These are phyloP conservation scores for Cucurbita argyrosperma DNA, from an alignment of 306 rosid species.

Conservation along the genomic window DNA sequence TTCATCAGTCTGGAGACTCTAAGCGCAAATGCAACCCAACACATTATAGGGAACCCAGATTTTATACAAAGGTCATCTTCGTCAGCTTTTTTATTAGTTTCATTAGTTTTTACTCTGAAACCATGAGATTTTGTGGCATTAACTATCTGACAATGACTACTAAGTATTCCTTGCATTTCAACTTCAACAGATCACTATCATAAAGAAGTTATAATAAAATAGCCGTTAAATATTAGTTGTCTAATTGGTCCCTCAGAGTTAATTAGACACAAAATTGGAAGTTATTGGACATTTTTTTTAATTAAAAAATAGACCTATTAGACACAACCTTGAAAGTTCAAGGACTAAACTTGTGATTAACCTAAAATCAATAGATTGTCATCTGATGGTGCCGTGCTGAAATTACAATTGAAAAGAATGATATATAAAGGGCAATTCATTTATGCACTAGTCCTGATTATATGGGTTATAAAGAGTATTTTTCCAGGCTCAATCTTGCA, in stretches of 20 bases:
- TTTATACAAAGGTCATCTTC: slow-evolving; percentile 61
- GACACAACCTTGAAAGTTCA: too few species aligned
- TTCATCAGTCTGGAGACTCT: slow-evolving; percentile 95
- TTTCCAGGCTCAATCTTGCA: not conserved
- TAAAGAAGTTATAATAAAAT: not conserved
- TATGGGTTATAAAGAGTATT: not conserved
- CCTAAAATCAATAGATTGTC: not conserved
- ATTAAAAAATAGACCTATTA: too few species aligned
- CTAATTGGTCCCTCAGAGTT: too few species aligned
- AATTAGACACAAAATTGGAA: too few species aligned
- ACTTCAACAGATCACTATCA: not conserved
- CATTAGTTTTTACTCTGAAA: not conserved
- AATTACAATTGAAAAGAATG: not conserved
- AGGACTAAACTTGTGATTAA: too few species aligned
- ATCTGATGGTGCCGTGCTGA: not conserved
- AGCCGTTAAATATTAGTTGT: too few species aligned
- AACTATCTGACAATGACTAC: not conserved
- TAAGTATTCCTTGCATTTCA: not conserved
- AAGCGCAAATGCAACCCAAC: slow-evolving; percentile 88
- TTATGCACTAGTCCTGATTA: not conserved
- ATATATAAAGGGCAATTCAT: not conserved
- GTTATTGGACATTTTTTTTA: too few species aligned
- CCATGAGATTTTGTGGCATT: not conserved
- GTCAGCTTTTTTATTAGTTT: not conserved
- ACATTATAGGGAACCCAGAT: slow-evolving; percentile 89